Conservation (phyloP, 2,329 filamentous ascomycete genomes). For the Endothia cerciana region DNA sequence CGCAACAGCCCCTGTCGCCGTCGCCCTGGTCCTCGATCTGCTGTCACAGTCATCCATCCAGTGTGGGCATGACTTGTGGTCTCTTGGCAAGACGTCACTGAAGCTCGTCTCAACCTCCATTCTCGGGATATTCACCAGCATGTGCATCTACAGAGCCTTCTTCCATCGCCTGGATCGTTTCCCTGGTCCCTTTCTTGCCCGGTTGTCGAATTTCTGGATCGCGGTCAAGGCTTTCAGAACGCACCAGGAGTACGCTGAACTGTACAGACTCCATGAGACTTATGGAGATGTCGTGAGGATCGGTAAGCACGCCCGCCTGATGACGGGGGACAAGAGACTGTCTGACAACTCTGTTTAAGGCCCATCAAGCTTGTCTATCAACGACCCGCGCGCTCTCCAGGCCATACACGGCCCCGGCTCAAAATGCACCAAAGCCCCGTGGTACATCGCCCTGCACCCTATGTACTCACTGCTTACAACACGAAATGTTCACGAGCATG, state of each 20-base stretch:
- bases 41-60: background rate
- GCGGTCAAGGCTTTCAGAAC: background rate
- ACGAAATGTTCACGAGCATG: background rate
- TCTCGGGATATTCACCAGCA: slow-evolving; percentile 20
- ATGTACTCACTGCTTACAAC: slow-evolving; percentile 18
- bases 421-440: slow-evolving; percentile 18
- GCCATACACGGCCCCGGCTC: slow-evolving; percentile 8
- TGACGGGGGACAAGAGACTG: too few species aligned
- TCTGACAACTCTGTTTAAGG: background rate
- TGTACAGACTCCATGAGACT: slow-evolving; percentile 12
- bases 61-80: background rate
- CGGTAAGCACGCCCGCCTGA: background rate
- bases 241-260: slow-evolving; percentile 16
- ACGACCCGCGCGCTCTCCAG: slow-evolving; percentile 14
- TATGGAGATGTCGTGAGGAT: slow-evolving; percentile 25
- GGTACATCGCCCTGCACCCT: slow-evolving; percentile 10
- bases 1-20: slow-evolving; percentile 14
- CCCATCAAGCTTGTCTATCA: slow-evolving; percentile 20
- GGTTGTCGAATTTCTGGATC: slow-evolving; percentile 21
- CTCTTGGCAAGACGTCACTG: slow-evolving; percentile 2
- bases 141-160: slow-evolving; percentile 22
- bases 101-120: slow-evolving; percentile 7
- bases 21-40: slow-evolving; percentile 9
- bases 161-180: slow-evolving; percentile 23
- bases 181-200: slow-evolving; percentile 23